A percentile compares a stretch with the other conserved stretches of the same genome.
Conservation (phyloP, 805 yeast species). For the Pichia manshurica region DNA sequence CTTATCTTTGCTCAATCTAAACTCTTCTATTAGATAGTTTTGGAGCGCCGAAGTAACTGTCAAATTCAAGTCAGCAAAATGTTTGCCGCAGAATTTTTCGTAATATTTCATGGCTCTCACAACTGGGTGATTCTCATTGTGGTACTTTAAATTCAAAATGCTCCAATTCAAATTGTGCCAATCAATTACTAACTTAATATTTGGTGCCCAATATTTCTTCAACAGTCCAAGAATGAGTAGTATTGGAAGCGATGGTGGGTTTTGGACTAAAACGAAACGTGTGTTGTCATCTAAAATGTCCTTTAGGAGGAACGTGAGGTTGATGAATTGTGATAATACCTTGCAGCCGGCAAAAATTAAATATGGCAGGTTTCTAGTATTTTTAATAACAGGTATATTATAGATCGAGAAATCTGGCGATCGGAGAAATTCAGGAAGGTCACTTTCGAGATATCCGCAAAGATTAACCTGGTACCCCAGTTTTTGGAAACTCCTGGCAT, state of each 20-base stretch:
- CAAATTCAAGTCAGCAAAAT: constrained; percentile 62
- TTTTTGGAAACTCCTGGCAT: constrained; percentile 70
- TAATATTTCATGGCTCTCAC: constrained; percentile 56
- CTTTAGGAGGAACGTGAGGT: constrained; percentile 45
- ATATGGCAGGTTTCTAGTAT: constrained; percentile 42
- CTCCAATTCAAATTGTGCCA: constrained; percentile 96
- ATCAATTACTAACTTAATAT: constrained; percentile 69
- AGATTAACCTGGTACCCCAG: constrained; percentile 70
- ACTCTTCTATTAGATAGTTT: constrained; percentile 47
- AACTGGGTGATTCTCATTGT: constrained; percentile 49
- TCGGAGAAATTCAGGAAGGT: constrained; percentile 44
- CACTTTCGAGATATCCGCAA: constrained; percentile 72
- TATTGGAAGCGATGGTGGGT: constrained; percentile 90
- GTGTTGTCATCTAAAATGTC: constrained; percentile 52
- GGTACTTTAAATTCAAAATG: constrained; percentile 62
- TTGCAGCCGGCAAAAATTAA: constrained; percentile 53
- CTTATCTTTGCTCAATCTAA: constrained; percentile 43
- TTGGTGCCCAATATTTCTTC: constrained; percentile 37
- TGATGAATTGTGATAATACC: constrained; percentile 48
- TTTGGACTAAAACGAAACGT: constrained; percentile 69
- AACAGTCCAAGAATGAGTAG: constrained; percentile 56
- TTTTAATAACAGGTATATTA: constrained; percentile 38
- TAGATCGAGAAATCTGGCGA: constrained; percentile 45
- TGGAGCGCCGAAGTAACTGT: constrained; percentile 80
- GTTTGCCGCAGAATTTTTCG: constrained; percentile 56